Conservation (phyloP, 2,329 filamentous ascomycete species). For the Ophiostoma perfectum region DNA sequence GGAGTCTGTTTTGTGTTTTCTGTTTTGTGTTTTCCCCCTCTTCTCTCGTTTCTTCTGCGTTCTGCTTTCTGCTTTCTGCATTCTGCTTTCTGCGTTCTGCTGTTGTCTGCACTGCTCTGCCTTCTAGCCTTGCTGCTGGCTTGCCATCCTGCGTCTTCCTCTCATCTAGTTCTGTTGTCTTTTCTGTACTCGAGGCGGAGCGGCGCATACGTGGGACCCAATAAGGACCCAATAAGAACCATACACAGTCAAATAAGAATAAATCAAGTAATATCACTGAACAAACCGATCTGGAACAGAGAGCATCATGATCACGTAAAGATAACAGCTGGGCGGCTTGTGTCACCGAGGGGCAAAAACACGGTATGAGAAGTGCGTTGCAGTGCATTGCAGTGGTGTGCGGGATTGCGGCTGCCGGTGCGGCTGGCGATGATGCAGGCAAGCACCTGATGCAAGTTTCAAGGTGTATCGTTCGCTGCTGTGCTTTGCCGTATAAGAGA, state of each 20-base stretch:
- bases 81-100: background rate
- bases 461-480: background rate
- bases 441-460: background rate
- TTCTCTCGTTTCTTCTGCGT: background rate
- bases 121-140: background rate
- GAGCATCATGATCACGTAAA: no score
- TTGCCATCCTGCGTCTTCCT: background rate
- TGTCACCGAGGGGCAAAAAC: no score
- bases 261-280: no score
- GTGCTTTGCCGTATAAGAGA: background rate
- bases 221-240: background rate
- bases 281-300: no score
- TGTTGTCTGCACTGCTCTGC: background rate
- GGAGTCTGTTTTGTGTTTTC: background rate
- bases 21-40: no score
- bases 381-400: background rate
- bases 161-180: background rate
- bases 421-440: background rate
- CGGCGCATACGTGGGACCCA: background rate
- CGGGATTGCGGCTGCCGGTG: background rate
- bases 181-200: background rate
- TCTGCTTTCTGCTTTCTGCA: background rate
- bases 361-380: background rate
- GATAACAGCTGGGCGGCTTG: no score
- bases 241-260: no score